Evolutionary conservation across 257 asterid species (phyloP).

Genomic region (Nicotiana knightiana): DNA sequence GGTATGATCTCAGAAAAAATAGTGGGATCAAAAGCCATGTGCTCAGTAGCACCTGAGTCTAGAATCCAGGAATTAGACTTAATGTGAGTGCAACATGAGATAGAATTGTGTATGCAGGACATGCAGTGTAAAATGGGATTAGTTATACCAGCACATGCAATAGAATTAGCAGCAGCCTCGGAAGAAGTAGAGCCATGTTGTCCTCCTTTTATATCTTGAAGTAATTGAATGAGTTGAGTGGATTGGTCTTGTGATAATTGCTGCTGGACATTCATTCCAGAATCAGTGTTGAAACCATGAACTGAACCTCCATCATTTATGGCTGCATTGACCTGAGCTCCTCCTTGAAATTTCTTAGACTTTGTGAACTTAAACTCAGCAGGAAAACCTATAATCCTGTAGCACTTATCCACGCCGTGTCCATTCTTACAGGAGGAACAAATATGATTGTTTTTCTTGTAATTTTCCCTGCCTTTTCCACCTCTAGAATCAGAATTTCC

Average conservation of each 20-base stretch:
- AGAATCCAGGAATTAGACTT: neutral
- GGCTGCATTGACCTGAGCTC: neutral
- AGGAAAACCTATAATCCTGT: neutral
- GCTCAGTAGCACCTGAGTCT: neutral
- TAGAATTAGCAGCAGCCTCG: no score
- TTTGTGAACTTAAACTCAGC: neutral
- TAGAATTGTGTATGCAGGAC: no score
- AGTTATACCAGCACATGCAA: no score
- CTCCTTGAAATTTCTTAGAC: neutral
- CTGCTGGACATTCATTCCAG: no score
- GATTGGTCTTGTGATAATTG: no score
- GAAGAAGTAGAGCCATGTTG: no score
- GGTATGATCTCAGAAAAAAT: neutral
- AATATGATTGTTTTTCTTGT: neutral
- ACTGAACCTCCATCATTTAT: no score
- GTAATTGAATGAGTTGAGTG: no score
- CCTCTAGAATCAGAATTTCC: neutral
- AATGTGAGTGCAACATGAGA: no score
- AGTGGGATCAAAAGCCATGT: neutral
- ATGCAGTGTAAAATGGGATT: no score
- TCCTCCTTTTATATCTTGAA: no score
- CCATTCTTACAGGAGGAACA: neutral
- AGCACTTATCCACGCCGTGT: neutral
- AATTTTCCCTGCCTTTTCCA: neutral
- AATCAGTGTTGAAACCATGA: no score